Conservation (phyloP, 2,329 filamentous ascomycete genomes). For the Hypoxylon sp. region DNA sequence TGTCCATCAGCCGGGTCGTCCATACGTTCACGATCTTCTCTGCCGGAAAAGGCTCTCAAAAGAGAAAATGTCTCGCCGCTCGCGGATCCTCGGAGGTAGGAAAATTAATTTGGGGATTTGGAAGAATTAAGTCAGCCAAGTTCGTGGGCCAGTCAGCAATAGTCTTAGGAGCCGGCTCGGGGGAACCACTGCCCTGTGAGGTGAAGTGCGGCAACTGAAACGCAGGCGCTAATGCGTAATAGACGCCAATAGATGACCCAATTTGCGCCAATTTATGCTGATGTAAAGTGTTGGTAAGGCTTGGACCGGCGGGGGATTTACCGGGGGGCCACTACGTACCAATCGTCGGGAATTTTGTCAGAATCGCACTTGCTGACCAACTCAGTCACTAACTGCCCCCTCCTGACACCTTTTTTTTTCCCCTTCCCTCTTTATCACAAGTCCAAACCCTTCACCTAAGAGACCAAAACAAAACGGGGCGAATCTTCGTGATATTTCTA, state of each 20-base stretch:
- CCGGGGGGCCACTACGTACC: slow-evolving; percentile 36
- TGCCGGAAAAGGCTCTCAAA: slow-evolving; percentile 34
- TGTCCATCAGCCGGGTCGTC: slow-evolving; percentile 8
- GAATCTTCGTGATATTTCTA: slow-evolving; percentile 46
- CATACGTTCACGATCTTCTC: slow-evolving; percentile 21
- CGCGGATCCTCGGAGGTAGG: slow-evolving; percentile 20
- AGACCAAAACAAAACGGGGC: slow-evolving; percentile 21
- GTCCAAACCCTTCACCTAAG: slow-evolving; percentile 1
- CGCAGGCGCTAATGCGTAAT: slow-evolving; percentile 36
- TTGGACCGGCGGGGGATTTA: slow-evolving; percentile 25
- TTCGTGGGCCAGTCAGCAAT: slow-evolving; percentile 40
- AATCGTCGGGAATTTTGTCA: slow-evolving; percentile 32
- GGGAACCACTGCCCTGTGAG: slow-evolving; percentile 22
- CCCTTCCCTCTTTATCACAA: slow-evolving; percentile 17
- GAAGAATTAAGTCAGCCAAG: slow-evolving; percentile 45
- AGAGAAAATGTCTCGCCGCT: slow-evolving; percentile 30
- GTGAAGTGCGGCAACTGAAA: slow-evolving; percentile 33
- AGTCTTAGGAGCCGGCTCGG: slow-evolving; percentile 28
- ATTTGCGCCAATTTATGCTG: slow-evolving; percentile 34
- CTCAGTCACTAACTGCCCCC: slow-evolving; percentile 4
- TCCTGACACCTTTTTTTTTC: background rate
- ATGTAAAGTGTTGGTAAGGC: slow-evolving; percentile 51
- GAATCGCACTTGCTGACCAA: slow-evolving; percentile 29
- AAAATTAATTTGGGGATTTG: slow-evolving; percentile 40
- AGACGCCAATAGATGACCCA: slow-evolving; percentile 1